These are phyloP conservation scores for Acacia confusa DNA, from an alignment of 306 rosid species.

Conservation along the genomic window DNA sequence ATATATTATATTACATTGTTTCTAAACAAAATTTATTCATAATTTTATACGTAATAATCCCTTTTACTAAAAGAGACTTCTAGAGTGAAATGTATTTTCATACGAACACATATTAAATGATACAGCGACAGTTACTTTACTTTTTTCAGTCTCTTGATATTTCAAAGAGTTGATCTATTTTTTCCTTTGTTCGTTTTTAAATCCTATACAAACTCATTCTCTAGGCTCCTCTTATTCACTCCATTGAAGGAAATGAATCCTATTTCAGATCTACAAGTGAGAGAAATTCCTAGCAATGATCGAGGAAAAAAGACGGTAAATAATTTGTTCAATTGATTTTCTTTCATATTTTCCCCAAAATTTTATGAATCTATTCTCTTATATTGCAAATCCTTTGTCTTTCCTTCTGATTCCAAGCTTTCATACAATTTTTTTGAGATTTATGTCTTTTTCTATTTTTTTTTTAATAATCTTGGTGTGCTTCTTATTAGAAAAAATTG, in stretches of 20 bases:
- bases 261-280: background rate
- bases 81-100: background rate
- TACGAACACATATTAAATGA: background rate
- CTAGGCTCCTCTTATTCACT: background rate
- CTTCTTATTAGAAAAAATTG: background rate
- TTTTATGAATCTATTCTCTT: background rate
- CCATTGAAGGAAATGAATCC: background rate
- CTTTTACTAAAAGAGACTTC: background rate
- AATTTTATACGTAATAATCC: background rate
- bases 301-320: background rate
- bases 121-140: background rate
- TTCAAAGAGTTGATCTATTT: background rate
- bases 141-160: background rate
- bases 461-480: background rate
- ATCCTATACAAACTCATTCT: background rate
- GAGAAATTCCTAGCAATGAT: background rate
- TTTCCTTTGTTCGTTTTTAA: background rate
- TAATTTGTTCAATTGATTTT: background rate
- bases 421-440: background rate
- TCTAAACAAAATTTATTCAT: background rate
- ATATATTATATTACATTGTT: background rate
- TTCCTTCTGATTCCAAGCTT: background rate
- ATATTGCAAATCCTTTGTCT: background rate
- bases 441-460: background rate
- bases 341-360: background rate